Percentiles rank a stretch among this genome's conserved stretches.
phyloP scores from a whole-genome alignment of 2,329 filamentous ascomycete genomes.

The Arthrobotrys pseudoclavata region DNA sequence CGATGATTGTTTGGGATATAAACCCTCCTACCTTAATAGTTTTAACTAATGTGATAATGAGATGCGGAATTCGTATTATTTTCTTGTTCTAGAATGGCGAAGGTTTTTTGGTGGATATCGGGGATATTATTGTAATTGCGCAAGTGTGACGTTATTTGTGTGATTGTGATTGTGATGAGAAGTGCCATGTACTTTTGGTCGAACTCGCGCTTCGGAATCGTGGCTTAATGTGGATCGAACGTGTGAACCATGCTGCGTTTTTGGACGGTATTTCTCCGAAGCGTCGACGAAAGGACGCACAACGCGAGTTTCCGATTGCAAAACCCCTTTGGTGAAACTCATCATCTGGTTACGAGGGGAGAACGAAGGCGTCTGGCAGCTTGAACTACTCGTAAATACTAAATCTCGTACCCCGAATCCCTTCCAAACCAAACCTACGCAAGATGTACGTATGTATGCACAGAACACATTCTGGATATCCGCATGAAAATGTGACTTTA shows the following conservation, averaged over 20 bases:
- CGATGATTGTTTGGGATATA: not conserved
- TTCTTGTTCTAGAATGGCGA: not conserved
- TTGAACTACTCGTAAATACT: too few species aligned
- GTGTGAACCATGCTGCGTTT: slow-evolving; percentile 1
- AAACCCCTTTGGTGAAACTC: too few species aligned
- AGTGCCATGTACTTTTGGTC: not conserved
- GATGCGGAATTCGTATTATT: not conserved
- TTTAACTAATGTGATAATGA: slow-evolving; percentile 14
- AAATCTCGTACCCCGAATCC: too few species aligned
- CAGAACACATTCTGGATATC: too few species aligned
- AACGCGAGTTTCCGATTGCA: not conserved
- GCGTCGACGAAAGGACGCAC: not conserved
- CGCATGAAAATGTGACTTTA: too few species aligned
- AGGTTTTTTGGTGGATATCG: not conserved
- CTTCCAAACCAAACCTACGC: too few species aligned
- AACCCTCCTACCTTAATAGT: not conserved
- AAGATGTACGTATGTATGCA: too few species aligned
- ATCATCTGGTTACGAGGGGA: too few species aligned
- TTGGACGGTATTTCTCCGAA: not conserved
- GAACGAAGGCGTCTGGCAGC: too few species aligned
- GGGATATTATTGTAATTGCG: not conserved
- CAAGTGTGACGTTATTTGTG: not conserved
- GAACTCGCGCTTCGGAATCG: slow-evolving; percentile 6
- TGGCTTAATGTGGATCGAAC: not conserved
- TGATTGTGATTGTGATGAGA: slow-evolving; percentile 1